phyloP scores from a whole-genome alignment of 2,329 filamentous ascomycete genomes.

The Alternaria consortialis region DNA sequence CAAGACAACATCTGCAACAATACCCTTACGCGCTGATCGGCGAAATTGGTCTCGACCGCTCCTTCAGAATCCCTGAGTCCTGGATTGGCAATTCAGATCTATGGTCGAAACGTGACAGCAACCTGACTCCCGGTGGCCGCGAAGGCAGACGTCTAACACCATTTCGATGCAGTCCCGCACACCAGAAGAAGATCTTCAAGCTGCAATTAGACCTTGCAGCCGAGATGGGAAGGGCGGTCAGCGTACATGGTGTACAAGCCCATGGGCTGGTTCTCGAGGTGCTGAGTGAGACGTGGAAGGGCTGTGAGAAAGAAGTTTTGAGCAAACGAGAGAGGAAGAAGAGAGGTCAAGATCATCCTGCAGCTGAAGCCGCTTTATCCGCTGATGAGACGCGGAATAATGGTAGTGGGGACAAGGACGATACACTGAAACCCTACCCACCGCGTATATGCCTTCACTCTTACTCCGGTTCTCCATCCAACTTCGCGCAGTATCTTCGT shows the following conservation, averaged over 20 bases:
- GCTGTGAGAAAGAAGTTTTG: slow-evolving; percentile 69
- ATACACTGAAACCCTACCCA: slow-evolving; percentile 72
- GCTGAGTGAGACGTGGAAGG: slow-evolving; percentile 73
- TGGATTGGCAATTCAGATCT: slow-evolving; percentile 54
- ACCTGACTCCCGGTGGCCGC: slow-evolving; percentile 72
- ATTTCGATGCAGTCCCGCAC: slow-evolving; percentile 71
- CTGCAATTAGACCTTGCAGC: slow-evolving; percentile 77
- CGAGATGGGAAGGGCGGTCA: slow-evolving; percentile 70
- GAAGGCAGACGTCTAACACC: slow-evolving; percentile 74
- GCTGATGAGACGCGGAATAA: slow-evolving; percentile 1
- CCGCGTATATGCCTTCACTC: slow-evolving; percentile 93
- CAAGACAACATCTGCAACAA: slow-evolving; percentile 62
- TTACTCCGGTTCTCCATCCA: slow-evolving; percentile 80
- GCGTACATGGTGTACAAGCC: slow-evolving; percentile 77
- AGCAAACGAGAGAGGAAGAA: slow-evolving; percentile 65
- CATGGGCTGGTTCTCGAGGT: slow-evolving; percentile 75
- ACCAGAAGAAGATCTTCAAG: slow-evolving; percentile 72
- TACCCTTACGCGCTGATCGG: slow-evolving; percentile 75
- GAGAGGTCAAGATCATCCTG: slow-evolving; percentile 26
- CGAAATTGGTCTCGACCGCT: slow-evolving; percentile 80
- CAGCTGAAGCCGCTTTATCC: slow-evolving; percentile 17
- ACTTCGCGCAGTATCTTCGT: slow-evolving; percentile 79
- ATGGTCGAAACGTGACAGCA: slow-evolving; percentile 55
- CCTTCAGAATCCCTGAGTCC: slow-evolving; percentile 74
- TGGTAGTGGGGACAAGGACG: slow-evolving; percentile 7